A percentile compares a stretch with the other conserved stretches of the same genome.
Evolutionary conservation across 1,284 basidiomycete species (phyloP).

Genomic region (Tremellales sp.): DNA sequence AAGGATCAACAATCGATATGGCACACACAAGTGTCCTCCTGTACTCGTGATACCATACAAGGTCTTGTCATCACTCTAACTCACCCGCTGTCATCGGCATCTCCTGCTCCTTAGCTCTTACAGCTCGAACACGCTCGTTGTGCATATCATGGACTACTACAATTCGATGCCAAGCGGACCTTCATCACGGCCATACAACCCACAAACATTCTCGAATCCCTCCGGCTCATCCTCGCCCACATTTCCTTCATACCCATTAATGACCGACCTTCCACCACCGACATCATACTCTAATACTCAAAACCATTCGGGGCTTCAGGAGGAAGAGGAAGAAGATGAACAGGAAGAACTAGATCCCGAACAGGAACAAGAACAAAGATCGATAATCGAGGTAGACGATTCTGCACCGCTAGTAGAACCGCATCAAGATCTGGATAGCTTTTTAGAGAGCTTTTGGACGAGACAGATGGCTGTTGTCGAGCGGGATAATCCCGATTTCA

Average conservation of each 20-base stretch:
- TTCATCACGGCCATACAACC: neutral
- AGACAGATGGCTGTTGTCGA: conserved; percentile 47
- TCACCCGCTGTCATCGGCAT: too few relatives aligned
- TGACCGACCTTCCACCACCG: neutral
- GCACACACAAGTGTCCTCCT: too few relatives aligned
- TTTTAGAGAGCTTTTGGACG: conserved; percentile 47
- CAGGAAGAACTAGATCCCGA: neutral
- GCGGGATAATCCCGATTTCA: conserved; percentile 41
- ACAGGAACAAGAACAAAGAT: neutral
- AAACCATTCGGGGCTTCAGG: neutral
- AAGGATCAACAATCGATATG: too few relatives aligned
- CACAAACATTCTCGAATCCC: neutral
- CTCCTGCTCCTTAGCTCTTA: too few relatives aligned
- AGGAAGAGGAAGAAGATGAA: neutral
- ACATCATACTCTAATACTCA: neutral
- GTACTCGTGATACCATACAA: too few relatives aligned
- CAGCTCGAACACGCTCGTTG: too few relatives aligned
- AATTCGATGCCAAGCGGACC: neutral
- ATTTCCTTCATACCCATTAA: neutral
- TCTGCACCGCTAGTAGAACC: conserved; percentile 35
- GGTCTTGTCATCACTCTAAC: too few relatives aligned
- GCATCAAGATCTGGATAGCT: conserved; percentile 43
- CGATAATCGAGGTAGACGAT: neutral
- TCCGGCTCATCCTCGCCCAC: neutral
- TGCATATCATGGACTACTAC: neutral